Percentiles rank a stretch among this genome's conserved stretches.
phyloP scores from a whole-genome alignment of 179 eudicot genomes.

The Carnegiea gigantea region DNA sequence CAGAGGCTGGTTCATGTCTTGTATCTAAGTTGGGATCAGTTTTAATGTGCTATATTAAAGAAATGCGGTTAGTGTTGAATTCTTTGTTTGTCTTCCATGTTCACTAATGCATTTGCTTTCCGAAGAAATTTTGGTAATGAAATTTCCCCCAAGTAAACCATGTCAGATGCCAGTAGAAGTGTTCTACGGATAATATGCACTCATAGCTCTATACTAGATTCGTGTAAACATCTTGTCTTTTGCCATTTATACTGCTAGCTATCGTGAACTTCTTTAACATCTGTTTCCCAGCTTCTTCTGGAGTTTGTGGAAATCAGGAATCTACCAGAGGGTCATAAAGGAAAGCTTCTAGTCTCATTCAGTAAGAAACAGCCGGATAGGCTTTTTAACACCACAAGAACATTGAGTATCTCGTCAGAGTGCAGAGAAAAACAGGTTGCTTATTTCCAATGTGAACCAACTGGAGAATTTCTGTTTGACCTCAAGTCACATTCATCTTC shows the following conservation, averaged over 20 bases:
- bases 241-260: neutral
- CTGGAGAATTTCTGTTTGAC: slow-evolving; percentile 66
- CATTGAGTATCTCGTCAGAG: slow-evolving; percentile 57
- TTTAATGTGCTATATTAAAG: neutral
- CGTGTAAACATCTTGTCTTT: neutral
- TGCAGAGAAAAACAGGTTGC: slow-evolving; percentile 75
- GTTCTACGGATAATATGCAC: neutral
- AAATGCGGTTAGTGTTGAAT: neutral
- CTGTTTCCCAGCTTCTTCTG: slow-evolving; percentile 60
- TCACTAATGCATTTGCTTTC: neutral
- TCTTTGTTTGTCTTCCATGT: neutral
- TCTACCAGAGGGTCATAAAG: slow-evolving; percentile 59
- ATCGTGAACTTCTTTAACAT: neutral
- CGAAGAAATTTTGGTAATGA: neutral
- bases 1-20: neutral
- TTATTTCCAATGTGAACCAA: slow-evolving; percentile 70
- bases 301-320: slow-evolving; percentile 74
- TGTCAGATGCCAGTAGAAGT: too few species aligned
- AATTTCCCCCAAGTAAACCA: neutral
- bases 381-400: slow-evolving; percentile 61
- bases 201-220: neutral
- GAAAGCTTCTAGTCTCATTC: slow-evolving; percentile 59
- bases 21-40: neutral
- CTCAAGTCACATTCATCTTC: slow-evolving; percentile 45
- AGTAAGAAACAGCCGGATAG: slow-evolving; percentile 79